phyloP scores from a whole-genome alignment of 192 early-diverging fungal species.

The Coemansia sp. region DNA sequence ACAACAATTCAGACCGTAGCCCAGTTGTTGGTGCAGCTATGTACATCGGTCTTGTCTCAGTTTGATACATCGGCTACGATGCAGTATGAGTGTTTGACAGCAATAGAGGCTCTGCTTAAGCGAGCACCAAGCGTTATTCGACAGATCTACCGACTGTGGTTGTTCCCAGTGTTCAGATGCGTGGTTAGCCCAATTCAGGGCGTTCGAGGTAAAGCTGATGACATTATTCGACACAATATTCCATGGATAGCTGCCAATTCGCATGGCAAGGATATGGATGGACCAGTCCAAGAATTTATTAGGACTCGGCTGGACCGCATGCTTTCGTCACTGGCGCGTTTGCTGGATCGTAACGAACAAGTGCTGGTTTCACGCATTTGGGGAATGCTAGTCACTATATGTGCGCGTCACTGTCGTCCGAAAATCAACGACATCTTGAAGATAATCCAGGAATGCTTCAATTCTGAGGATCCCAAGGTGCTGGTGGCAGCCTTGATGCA shows the following conservation, averaged over 20 bases:
- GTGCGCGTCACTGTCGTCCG: conserved; percentile 27
- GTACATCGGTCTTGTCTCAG: conserved; percentile 8
- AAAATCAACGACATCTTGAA: conserved; percentile 27
- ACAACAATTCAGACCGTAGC: conserved; percentile 13
- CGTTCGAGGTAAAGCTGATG: conserved; percentile 45
- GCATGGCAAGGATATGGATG: conserved; percentile 32
- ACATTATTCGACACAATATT: conserved; percentile 41
- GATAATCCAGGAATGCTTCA: conserved; percentile 42
- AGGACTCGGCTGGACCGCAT: conserved; percentile 14
- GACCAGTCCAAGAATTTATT: conserved; percentile 14
- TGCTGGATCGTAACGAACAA: conserved; percentile 24
- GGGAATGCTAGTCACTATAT: conserved; percentile 43
- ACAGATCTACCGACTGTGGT: conserved; percentile 28
- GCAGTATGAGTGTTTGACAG: conserved; percentile 38
- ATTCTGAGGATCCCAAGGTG: conserved; percentile 18
- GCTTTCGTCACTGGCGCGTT: conserved; percentile 10
- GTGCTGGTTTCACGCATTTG: conserved; percentile 34
- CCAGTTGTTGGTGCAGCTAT: conserved; percentile 14
- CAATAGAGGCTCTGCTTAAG: conserved; percentile 33
- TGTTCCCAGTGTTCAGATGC: conserved; percentile 37
- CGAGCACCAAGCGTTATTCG: conserved; percentile 27
- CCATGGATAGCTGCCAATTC: conserved; percentile 47
- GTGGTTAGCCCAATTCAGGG: conserved; percentile 33
- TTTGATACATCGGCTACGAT: conserved; percentile 27
- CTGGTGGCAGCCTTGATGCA: conserved; percentile 39